Evolutionary conservation across 352 stramenopile species (phyloP).

Genomic region (Aphanomyces astaci): DNA sequence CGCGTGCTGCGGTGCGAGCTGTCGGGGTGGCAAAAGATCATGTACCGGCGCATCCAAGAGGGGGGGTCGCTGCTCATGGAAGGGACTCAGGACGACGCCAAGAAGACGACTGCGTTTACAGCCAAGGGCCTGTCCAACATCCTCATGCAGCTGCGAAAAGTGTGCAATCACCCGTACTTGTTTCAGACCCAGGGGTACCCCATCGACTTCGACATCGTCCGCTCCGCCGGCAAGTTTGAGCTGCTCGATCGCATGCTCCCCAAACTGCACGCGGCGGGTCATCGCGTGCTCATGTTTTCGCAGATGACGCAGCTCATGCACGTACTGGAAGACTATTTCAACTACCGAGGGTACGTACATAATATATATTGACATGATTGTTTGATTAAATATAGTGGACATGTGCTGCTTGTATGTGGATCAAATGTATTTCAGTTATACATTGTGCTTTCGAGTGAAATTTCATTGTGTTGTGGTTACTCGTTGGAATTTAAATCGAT

Average conservation of each 20-base stretch:
- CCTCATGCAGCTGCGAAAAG: slow-evolving; percentile 83
- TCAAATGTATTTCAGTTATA: too few relatives aligned
- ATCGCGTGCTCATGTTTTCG: slow-evolving; percentile 87
- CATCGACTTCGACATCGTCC: slow-evolving; percentile 75
- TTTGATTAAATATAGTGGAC: too few relatives aligned
- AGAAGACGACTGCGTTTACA: slow-evolving; percentile 67
- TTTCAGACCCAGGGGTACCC: slow-evolving; percentile 80
- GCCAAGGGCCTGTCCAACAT: slow-evolving; percentile 82
- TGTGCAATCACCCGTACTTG: slow-evolving; percentile 85
- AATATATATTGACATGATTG: too few relatives aligned
- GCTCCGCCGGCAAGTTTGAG: slow-evolving; percentile 89
- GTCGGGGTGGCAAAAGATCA: slow-evolving; percentile 82
- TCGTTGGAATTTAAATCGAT: too few relatives aligned
- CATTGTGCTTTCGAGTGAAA: too few relatives aligned
- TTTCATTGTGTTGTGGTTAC: too few relatives aligned
- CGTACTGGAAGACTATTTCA: slow-evolving; percentile 86
- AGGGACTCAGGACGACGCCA: slow-evolving; percentile 53
- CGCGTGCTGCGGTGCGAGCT: slow-evolving; percentile 81
- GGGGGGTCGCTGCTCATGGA: slow-evolving; percentile 77
- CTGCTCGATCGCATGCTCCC: slow-evolving; percentile 95
- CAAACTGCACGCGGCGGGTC: slow-evolving; percentile 88
- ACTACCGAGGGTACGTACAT: slow-evolving; percentile 45
- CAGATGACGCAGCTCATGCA: slow-evolving; percentile 89
- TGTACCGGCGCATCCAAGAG: slow-evolving; percentile 84
- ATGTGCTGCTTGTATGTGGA: too few relatives aligned